These are phyloP conservation scores for Aspergillus funiculosus DNA, from an alignment of 495 filamentous ascomycete species.

Conservation along the genomic window DNA sequence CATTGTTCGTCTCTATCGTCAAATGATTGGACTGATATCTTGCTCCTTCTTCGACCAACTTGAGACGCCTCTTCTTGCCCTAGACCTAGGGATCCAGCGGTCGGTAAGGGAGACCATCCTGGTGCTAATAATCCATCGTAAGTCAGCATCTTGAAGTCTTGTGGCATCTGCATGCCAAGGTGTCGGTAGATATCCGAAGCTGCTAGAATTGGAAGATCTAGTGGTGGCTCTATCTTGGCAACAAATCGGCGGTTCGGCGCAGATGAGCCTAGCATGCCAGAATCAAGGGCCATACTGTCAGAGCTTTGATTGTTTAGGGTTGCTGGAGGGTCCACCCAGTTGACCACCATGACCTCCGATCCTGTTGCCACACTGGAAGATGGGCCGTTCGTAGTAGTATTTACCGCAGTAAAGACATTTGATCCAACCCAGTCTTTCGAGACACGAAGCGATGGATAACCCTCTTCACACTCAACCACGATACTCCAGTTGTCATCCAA, in stretches of 20 bases:
- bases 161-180: slow-evolving; percentile 50
- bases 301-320: slow-evolving; percentile 35
- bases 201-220: slow-evolving; percentile 63
- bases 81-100: slow-evolving; percentile 19
- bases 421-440: slow-evolving; percentile 42
- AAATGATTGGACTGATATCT: slow-evolving; percentile 29
- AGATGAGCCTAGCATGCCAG: slow-evolving; percentile 37
- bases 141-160: slow-evolving; percentile 50
- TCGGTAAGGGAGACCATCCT: slow-evolving; percentile 24
- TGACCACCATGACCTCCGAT: slow-evolving; percentile 24
- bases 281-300: slow-evolving; percentile 45
- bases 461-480: slow-evolving; percentile 44
- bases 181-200: slow-evolving; percentile 63
- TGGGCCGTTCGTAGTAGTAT: slow-evolving; percentile 20
- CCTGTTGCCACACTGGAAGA: slow-evolving; percentile 19
- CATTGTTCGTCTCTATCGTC: slow-evolving; percentile 35
- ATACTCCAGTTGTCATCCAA: slow-evolving; percentile 32
- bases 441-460: slow-evolving; percentile 43
- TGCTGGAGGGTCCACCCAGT: slow-evolving; percentile 48
- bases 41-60: slow-evolving; percentile 28
- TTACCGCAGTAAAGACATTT: slow-evolving; percentile 28
- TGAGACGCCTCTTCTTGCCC: slow-evolving; percentile 25
- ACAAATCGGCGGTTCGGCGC: slow-evolving; percentile 75
- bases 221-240: slow-evolving; percentile 75
- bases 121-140: slow-evolving; percentile 67